These are phyloP conservation scores for Trichoderma breve DNA, from an alignment of 2,329 filamentous ascomycete genomes.

Conservation along the genomic window DNA sequence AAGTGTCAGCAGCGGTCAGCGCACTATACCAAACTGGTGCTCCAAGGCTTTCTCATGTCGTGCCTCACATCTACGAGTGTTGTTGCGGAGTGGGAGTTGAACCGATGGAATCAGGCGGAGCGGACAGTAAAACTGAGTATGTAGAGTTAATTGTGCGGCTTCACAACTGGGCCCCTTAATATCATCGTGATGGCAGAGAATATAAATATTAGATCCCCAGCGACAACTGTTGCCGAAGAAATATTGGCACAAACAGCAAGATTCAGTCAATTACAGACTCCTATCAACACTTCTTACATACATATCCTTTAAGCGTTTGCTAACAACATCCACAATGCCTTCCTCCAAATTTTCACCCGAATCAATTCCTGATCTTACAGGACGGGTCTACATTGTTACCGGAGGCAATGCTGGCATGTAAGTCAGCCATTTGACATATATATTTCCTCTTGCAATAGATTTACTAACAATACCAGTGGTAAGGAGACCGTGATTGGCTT, in stretches of 20 bases:
- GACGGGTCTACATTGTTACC: slow-evolving; percentile 45
- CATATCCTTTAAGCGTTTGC: background rate
- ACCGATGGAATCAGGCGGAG: background rate
- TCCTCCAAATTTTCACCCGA: slow-evolving; percentile 37
- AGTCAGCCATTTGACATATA: slow-evolving; percentile 22
- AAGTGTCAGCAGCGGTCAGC: background rate
- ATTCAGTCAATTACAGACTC: background rate
- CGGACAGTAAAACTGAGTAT: background rate
- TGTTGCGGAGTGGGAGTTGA: background rate
- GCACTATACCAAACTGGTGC: background rate
- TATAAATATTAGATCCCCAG: background rate
- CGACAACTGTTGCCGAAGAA: background rate
- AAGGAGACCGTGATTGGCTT: slow-evolving; percentile 37
- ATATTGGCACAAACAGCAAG: background rate
- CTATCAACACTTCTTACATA: background rate
- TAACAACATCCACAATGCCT: slow-evolving; percentile 14
- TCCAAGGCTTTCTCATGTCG: background rate
- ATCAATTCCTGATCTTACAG: slow-evolving; percentile 41
- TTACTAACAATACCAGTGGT: slow-evolving; percentile 26
- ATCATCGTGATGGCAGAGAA: background rate
- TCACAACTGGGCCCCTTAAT: background rate
- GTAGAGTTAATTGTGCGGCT: background rate
- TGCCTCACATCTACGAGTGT: background rate
- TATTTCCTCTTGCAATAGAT: background rate
- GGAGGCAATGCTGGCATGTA: slow-evolving; percentile 47